Base-by-base conservation (phyloP, 345 rosid species). In the Brassica rapa region DNA sequence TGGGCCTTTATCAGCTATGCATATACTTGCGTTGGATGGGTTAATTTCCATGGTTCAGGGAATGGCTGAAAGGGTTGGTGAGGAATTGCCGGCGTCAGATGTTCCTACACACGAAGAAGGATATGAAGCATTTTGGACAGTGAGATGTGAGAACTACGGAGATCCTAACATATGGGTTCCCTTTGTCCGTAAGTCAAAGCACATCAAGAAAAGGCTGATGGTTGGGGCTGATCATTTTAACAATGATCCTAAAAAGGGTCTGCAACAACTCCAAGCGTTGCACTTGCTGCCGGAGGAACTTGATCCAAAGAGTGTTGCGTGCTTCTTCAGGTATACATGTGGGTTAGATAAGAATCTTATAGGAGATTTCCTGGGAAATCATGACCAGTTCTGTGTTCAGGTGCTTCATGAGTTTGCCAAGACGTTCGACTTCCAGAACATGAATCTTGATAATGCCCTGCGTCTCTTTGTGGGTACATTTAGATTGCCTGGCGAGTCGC, bases 401-500 rank as follows among this genome's bases (percentile, higher is more conserved):
- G 96, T 91, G 78, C 96, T 91, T 85, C 85, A 77, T 73, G 91
- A 88, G 83, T 91, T 89, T 84, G 87, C 91, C 35, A 71, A 86
- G 76, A 88, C 91, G 25, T 91, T 86, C 66, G 89, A 91, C 83
- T 91, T 89, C 80, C 86, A 56, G 66, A 88, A 75, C 57, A 88
- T 91, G 93, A 89, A 68, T 83, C 76, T 91, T 62, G 96, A 88
- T 82, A 80, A 80, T 7, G 96, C 96, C 3, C 77, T 91, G 86
- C 89, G 96, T 68, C 85, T 91, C 32, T 89, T 91, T 77, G 81
- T 91, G 64, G 96, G 89, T 63, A 88, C 93, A 33, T 91, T 91
- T 77, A 86, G 90, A 71, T 80, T 91, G 82, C 91, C 96, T 68
- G 96, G 93, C 1, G 96, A 91, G 81, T 86, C 93, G 24, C 96